Percentiles rank a stretch among this genome's conserved stretches.
Conservation (phyloP, 306 rosid genomes). For the Vicia villosa region DNA sequence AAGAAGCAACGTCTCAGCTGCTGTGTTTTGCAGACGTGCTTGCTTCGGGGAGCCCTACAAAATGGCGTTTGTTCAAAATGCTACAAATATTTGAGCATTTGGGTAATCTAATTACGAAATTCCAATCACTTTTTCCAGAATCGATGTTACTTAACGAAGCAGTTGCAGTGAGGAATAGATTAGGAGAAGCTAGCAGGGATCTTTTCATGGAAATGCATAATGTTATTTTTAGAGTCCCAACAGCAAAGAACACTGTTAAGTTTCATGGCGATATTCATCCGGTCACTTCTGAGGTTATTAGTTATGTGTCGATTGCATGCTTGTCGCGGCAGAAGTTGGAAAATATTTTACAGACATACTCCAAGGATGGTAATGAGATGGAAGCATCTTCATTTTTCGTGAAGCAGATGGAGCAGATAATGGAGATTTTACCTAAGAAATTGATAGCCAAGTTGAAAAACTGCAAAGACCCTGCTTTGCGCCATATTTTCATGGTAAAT, state of each 20-base stretch:
- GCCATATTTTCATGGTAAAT: slow-evolving; percentile 65
- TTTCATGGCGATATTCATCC: neutral
- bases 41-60: slow-evolving; percentile 71
- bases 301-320: slow-evolving; percentile 33
- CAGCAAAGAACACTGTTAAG: neutral
- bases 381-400: slow-evolving; percentile 41
- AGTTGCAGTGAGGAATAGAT: slow-evolving; percentile 69
- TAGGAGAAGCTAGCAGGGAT: slow-evolving; percentile 80
- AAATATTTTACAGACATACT: slow-evolving; percentile 43
- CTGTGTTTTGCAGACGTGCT: slow-evolving; percentile 78
- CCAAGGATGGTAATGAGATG: slow-evolving; percentile 44
- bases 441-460: slow-evolving; percentile 56
- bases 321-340: slow-evolving; percentile 55
- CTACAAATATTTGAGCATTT: slow-evolving; percentile 72
- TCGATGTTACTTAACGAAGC: slow-evolving; percentile 70
- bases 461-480: slow-evolving; percentile 51
- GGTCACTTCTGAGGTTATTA: neutral
- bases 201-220: slow-evolving; percentile 90
- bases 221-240: slow-evolving; percentile 59
- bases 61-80: slow-evolving; percentile 70
- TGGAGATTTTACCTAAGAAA: slow-evolving; percentile 54
- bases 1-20: slow-evolving; percentile 73
- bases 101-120: slow-evolving; percentile 69
- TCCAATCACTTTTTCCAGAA: slow-evolving; percentile 64
- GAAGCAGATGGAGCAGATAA: slow-evolving; percentile 54